phyloP scores from a whole-genome alignment of 495 filamentous ascomycete species.

The Lepraria neglecta region DNA sequence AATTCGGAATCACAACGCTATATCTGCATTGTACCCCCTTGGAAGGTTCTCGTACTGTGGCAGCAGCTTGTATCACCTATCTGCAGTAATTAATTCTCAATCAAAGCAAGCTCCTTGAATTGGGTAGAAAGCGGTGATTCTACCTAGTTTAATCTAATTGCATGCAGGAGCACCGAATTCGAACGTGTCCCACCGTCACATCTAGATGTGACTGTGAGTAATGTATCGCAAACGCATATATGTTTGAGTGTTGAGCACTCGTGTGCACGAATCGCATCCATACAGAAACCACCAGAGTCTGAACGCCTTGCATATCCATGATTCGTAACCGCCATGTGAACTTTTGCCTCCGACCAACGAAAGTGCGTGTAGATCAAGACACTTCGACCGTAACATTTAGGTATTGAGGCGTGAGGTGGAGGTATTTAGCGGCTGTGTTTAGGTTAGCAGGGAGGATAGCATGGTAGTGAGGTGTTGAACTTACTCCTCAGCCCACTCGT shows the following conservation, averaged over 20 bases:
- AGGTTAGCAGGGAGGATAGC: constrained; percentile 23
- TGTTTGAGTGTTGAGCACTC: neutral
- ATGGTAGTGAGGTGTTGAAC: constrained; percentile 19
- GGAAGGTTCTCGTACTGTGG: neutral
- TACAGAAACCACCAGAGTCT: constrained; percentile 5
- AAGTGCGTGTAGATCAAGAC: neutral
- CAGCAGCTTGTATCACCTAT: neutral
- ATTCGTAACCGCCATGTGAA: constrained; percentile 11
- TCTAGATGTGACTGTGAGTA: neutral
- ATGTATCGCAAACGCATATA: neutral
- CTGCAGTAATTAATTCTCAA: too few species aligned
- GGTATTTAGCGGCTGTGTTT: constrained; percentile 36
- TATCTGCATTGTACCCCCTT: neutral
- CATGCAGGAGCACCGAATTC: neutral
- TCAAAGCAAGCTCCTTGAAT: too few species aligned
- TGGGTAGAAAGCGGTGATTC: too few species aligned
- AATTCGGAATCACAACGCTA: neutral
- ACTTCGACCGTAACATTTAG: neutral
- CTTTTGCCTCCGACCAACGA: neutral
- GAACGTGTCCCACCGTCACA: neutral
- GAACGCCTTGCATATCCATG: constrained; percentile 14
- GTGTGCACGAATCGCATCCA: neutral
- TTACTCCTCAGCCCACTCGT: constrained; percentile 69
- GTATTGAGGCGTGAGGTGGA: constrained; percentile 6
- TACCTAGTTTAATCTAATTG: too few species aligned